Base-by-base conservation (phyloP, 306 rosid species). In the Vigna radiata region DNA sequence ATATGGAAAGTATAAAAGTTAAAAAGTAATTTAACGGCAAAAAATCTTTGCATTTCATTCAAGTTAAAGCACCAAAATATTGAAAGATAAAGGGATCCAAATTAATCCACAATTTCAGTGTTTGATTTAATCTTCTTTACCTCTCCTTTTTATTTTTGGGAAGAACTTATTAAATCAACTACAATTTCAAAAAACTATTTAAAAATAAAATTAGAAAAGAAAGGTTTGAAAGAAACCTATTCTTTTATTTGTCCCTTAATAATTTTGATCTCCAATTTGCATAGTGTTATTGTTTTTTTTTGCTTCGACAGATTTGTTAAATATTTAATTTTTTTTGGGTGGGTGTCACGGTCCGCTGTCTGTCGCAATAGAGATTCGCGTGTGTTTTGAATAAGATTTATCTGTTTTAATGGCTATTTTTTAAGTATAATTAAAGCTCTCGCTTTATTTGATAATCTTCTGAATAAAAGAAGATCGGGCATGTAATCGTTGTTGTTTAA, bases 311-410 rank as follows among this genome's bases (percentile, higher is more conserved):
- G 41, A 59, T 59, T 27, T 29, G 31, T 60, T 29, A 60, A 60
- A 15, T 18, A n/a, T 15, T 2, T 29, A 29, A 29, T 5, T 2
- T 9, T 10, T 60, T 60, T 59, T 27, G 27, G 27, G 41, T 17
- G n/a, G 37, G n/a, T 14, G 43, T 15, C 21, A 60, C 31, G 44
- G 21, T 1, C 44, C 67, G 21, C 18, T 60, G 39, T 60, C 44
- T 31, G 67, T 60, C 6, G 7, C 21, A 60, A 60, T 29, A 60
- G 33, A 60, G 67, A 60, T 60, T 29, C 44, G 67, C 67, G 21
- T 8, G 43, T 15, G 67, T 14, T 60, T 60, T 60, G 15, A 59
- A 12, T 59, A 29, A 60, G 43, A 27, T 60, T 60, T 31, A 17
- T 29, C 15, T 15, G 44, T 31, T 60, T 60, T 18, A 29, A 29